Evolutionary conservation across 352 stramenopile genomes (phyloP), one percentile per base, ranked within the genome.

Genomic region (Pythium scleroteichum): DNA sequence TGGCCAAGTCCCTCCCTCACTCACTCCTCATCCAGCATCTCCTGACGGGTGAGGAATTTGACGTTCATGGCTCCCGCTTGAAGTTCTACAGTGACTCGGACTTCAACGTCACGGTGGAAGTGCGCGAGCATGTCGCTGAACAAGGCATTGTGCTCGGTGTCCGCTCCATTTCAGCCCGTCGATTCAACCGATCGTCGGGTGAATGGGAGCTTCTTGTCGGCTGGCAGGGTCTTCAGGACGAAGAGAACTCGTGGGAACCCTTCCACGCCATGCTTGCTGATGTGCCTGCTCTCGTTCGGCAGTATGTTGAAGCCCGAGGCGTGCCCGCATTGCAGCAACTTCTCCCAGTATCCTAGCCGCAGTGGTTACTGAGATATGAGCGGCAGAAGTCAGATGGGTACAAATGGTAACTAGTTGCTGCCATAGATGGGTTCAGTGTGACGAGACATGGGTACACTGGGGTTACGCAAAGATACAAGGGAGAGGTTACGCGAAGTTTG

Each of bases 11-110:
- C 8, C 47, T 64, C 29, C n/a, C 20, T 22, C 47, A 73, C 20
- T 69, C 56, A 17, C 69, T 64, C 19, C 20, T 62, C 19, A 55
- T 69, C 5, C 6, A 62, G 32, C 53, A 73, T 41, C 26, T 67
- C 27, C 40, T 73, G 33, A 61, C 59, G n/a, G 35, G 41, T 22
- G 60, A 63, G 5, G 24, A 40, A 16, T 57, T 53, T 20, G 66
- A 73, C 22, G 66, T 69, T 3, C 54, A 70, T 63, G 61, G 53
- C 1, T 64, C 53, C n/a, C 55, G 53, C 2, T 44, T 68, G 1
- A 64, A 68, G 51, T 58, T 64, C 22, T 68, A 71, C 50, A 19
- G 24, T 24, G 53, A 72, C 14, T 7, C 26, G 3, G 59, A 64
- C 3, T 38, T 68, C 33, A 44, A 68, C 27, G 53, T 62, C 20